Percentiles rank a stretch among this genome's conserved stretches.
Evolutionary conservation across 768 basidiomycete species (phyloP).

Genomic region (Nidularia sp.): DNA sequence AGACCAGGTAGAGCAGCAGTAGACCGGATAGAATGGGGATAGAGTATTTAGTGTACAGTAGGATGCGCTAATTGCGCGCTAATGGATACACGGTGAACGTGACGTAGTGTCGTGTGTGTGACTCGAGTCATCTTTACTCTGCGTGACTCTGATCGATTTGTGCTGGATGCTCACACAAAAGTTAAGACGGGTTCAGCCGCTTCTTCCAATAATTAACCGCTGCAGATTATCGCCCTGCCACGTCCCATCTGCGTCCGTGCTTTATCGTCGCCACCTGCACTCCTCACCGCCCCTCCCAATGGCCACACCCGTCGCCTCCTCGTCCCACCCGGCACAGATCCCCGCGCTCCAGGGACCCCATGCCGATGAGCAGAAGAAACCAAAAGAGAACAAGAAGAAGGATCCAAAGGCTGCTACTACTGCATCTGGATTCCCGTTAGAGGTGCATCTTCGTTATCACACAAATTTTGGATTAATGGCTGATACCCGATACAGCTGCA

Average conservation of each 20-base stretch:
- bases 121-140: conserved; percentile 5
- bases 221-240: conserved; percentile 25
- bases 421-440: conserved; percentile 52
- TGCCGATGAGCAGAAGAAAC: conserved; percentile 16
- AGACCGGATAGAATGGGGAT: not conserved
- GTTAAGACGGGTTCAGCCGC: conserved; percentile 24
- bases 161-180: conserved; percentile 28
- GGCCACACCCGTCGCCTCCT: conserved; percentile 51
- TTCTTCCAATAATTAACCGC: conserved; percentile 25
- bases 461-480: not conserved
- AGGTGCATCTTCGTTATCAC: conserved; percentile 35
- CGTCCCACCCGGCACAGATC: conserved; percentile 47
- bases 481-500: conserved; percentile 46
- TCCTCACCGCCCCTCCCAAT: conserved; percentile 32
- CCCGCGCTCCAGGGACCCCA: conserved; percentile 43
- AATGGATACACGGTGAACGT: no score
- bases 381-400: conserved; percentile 37
- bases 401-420: conserved; percentile 33
- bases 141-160: conserved; percentile 35
- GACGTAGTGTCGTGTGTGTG: not conserved
- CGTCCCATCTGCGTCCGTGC: conserved; percentile 14
- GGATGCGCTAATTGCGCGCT: no score
- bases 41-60: no score
- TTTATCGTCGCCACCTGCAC: conserved; percentile 4
- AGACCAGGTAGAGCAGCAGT: conserved; percentile 40